phyloP scores from a whole-genome alignment of 331 rosid species.

The Arachis monticola region DNA sequence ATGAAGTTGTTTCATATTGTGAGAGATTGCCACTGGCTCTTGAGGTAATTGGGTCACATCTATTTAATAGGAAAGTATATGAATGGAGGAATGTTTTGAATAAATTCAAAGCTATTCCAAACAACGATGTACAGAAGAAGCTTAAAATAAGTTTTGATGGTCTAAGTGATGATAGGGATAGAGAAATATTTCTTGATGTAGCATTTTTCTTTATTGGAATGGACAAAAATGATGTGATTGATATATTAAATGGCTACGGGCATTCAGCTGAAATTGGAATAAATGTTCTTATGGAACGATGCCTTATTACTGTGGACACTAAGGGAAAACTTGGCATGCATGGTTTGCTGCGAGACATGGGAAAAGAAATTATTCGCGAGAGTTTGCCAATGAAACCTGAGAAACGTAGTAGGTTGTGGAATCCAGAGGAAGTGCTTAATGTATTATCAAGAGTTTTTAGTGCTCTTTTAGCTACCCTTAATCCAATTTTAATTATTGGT shows the following conservation, averaged over 20 bases:
- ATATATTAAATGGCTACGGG: slow-evolving; percentile 2
- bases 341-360: background rate
- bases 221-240: background rate
- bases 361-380: slow-evolving; percentile 4
- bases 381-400: background rate
- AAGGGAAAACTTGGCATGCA: slow-evolving; percentile 3
- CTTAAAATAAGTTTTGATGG: slow-evolving; percentile 10
- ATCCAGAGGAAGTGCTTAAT: background rate
- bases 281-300: slow-evolving; percentile 28
- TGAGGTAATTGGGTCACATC: slow-evolving; percentile 1
- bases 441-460: background rate
- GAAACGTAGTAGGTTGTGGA: background rate
- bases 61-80: background rate
- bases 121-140: background rate
- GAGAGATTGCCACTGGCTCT: slow-evolving; percentile 1
- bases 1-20: background rate
- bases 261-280: slow-evolving; percentile 35
- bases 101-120: background rate
- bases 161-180: background rate
- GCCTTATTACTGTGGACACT: slow-evolving; percentile 15
- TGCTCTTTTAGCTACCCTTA: background rate
- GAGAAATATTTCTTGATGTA: slow-evolving; percentile 1
- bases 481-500: too few relatives aligned
- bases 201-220: slow-evolving; percentile 1
- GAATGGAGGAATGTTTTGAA: background rate